A percentile compares a stretch with the other conserved stretches of the same genome.
These are phyloP conservation scores for Coemansia sp. DNA, from an alignment of 192 early-diverging fungal species.

Conservation along the genomic window DNA sequence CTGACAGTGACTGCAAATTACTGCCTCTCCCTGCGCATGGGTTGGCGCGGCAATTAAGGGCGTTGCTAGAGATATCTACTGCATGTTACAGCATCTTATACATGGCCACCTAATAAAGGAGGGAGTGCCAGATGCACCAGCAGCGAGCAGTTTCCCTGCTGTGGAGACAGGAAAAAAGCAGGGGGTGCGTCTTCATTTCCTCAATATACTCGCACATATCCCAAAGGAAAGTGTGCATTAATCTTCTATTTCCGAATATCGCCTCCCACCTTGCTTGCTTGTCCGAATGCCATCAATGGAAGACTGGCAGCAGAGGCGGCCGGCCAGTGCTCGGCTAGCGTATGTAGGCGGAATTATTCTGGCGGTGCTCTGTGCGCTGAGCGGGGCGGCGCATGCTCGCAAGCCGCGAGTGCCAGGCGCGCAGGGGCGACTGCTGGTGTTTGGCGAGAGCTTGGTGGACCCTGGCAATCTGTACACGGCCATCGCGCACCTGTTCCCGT, in stretches of 20 bases:
- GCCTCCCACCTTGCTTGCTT: too few species aligned
- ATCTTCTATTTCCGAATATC: background rate
- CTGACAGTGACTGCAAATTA: too few species aligned
- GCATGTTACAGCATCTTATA: constrained; percentile 6
- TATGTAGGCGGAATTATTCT: background rate
- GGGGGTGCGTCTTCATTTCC: background rate
- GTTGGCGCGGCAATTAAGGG: constrained; percentile 1
- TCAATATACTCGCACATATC: background rate
- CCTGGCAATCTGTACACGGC: constrained; percentile 53
- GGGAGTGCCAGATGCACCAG: background rate
- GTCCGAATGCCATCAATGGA: constrained; percentile 1
- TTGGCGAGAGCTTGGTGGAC: constrained; percentile 55
- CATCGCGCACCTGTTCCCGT: constrained; percentile 50
- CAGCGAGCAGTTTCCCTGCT: too few species aligned
- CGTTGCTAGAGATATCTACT: background rate
- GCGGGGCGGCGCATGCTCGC: constrained; percentile 4
- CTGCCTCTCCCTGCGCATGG: too few species aligned
- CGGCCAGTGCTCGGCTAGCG: background rate
- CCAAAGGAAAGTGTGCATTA: background rate
- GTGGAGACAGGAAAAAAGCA: background rate
- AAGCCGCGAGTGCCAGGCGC: constrained; percentile 53
- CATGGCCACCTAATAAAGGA: background rate
- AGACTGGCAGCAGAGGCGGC: background rate
- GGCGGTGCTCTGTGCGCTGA: background rate
- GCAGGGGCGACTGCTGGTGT: constrained; percentile 47